Base-by-base conservation (phyloP, 441 rosid genomes). In the Gossypium aridum region DNA sequence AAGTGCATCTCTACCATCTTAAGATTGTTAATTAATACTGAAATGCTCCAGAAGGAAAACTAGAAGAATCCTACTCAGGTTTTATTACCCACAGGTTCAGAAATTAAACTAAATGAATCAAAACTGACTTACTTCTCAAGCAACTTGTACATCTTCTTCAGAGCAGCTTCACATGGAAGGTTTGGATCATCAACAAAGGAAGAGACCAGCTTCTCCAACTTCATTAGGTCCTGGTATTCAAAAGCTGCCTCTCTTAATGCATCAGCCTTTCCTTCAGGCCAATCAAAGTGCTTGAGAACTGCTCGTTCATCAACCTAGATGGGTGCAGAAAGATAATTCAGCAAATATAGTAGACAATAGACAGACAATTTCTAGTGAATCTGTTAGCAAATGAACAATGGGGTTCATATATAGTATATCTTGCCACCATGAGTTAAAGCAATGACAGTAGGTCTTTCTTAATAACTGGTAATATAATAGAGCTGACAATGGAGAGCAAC, bases 201-300 rank as follows among this genome's bases (percentile, higher is more conserved):
- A 45, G 97, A 80, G 17, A 90, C 81, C 37, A 90, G 97, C 80
- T 88, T 96, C 83, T 93, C 95, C 72, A 96, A 59, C 82, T 93
- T 96, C 87, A 86, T 76, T 65, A 96, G 87, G 83, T 96, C 99
- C 86, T 92, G 98, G 82, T 89, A 93, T 76, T 96, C 99, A 71
- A 96, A 96, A 19, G 97, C 91, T 57, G 99, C 98, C 84, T 92
- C 98, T 83, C 99, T 84, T 80, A 96, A 77, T 14, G 97, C 98
- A 78, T 96, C 98, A 68, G 98, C 98, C 83, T 96, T 96, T 71
- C 97, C 91, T 87, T 96, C 98, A 56, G 99, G 99, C 97, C 99
- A 96, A 51, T 96, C 98, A 71, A 96, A 96, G 84, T 96, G 98
- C 88, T 96, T 96, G 78, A 96, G 92, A 61, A 96, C 99, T 49